These are phyloP conservation scores for Spatholobus suberectus DNA, from an alignment of 306 rosid genomes.

Conservation along the genomic window DNA sequence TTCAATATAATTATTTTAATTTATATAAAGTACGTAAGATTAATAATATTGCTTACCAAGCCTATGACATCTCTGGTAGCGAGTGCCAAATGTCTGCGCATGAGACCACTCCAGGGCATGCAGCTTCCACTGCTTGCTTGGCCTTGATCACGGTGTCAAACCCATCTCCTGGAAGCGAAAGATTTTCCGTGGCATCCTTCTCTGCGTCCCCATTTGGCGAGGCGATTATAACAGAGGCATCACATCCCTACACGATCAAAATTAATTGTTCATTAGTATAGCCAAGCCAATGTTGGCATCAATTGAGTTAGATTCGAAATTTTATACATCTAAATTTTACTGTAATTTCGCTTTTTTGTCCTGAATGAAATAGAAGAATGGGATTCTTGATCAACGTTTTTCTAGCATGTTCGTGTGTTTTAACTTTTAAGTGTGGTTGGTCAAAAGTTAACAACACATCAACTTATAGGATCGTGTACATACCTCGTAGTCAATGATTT, in stretches of 20 bases:
- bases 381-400: not conserved
- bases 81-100: conserved; percentile 85
- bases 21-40: too few relatives aligned
- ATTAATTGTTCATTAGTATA: not conserved
- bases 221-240: conserved; percentile 69
- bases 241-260: conserved; percentile 68
- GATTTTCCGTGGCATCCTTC: conserved; percentile 67
- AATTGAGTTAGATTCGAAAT: not conserved
- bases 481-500: conserved; percentile 1
- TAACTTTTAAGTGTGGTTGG: not conserved
- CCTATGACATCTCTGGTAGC: conserved; percentile 79
- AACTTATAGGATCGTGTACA: not conserved
- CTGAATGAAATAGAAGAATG: too few relatives aligned
- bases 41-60: conserved; percentile 50
- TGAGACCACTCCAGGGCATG: conserved; percentile 76
- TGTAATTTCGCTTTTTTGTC: too few relatives aligned
- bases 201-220: conserved; percentile 78
- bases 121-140: conserved; percentile 72
- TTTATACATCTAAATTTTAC: not conserved
- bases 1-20: too few relatives aligned
- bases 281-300: conserved; percentile 1
- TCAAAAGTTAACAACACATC: not conserved
- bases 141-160: conserved; percentile 84
- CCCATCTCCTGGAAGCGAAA: conserved; percentile 89
- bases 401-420: not conserved